Evolutionary conservation across 1,284 basidiomycete genomes (phyloP).

Genomic region (Pulchroboletus neoregius): DNA sequence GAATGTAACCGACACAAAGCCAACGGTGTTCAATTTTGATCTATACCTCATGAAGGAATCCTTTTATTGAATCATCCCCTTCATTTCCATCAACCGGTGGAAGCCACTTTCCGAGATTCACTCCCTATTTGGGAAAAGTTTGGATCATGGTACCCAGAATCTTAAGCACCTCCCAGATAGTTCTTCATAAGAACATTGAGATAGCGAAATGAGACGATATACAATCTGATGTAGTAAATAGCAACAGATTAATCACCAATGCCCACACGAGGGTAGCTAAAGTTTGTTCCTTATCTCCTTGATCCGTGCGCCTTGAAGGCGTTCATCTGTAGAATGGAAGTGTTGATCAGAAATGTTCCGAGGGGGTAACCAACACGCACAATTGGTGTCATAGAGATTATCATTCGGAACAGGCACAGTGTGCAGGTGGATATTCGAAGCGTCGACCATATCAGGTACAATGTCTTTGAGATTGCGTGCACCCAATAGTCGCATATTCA

Average conservation of each 20-base stretch:
- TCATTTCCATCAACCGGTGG: slow-evolving; percentile 7
- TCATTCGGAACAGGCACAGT: slow-evolving; percentile 64
- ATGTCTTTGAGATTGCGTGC: slow-evolving; percentile 77
- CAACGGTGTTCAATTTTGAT: too few relatives aligned
- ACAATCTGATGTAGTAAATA: neutral
- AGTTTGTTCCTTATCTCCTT: slow-evolving; percentile 49
- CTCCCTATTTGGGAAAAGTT: neutral
- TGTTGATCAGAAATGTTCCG: neutral
- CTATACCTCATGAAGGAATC: too few relatives aligned
- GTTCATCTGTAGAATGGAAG: slow-evolving; percentile 40
- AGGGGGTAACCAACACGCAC: slow-evolving; percentile 43
- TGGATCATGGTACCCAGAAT: neutral
- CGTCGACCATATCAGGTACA: slow-evolving; percentile 86
- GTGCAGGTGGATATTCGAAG: slow-evolving; percentile 62
- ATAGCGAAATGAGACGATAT: slow-evolving; percentile 7
- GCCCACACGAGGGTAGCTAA: slow-evolving; percentile 31
- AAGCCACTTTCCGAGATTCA: neutral
- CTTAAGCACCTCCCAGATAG: neutral
- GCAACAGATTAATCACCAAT: slow-evolving; percentile 3
- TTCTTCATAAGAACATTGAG: neutral
- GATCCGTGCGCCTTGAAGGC: slow-evolving; percentile 51
- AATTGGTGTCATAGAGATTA: slow-evolving; percentile 73
- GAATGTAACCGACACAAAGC: slow-evolving; percentile 16
- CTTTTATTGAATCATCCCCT: too few relatives aligned
- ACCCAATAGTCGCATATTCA: slow-evolving; percentile 87